Evolutionary conservation across 2,329 filamentous ascomycete genomes (phyloP), one percentile per base, ranked within the genome.

Genomic region (Neospermospora avenae): DNA sequence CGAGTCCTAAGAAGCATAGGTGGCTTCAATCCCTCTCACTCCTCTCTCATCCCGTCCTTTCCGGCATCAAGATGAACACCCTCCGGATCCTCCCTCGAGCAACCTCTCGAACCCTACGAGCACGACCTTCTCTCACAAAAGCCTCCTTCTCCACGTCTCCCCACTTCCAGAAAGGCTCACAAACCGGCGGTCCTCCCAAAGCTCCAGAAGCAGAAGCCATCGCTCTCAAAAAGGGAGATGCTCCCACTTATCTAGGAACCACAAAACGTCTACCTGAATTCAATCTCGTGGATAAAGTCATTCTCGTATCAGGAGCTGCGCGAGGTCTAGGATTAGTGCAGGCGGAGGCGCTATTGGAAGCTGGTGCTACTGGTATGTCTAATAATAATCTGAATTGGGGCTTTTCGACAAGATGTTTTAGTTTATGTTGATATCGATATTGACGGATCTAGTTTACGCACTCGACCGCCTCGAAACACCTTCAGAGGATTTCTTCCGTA

Each of bases 261-360:
- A 57, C 60, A 5, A 70, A 69, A 37, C 62, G 68, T 11, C 49
- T 72, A 22, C 65, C 69, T 5, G 89, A 92, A 70, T 92, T 92
- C 74, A 84, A 83, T 63, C 77, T 93, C 37, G 77, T 77, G n/a
- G 83, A 84, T 60, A 87, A 86, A 68, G 81, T 89, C 1, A 83
- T 91, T 49, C 73, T 89, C 31, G 85, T 92, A 3, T 89, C 88
- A 1, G 89, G 89, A 18, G 89, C 83, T 57, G 89, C 84, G 2
- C 81, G 85, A 61, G 90, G 90, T 0, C 79, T 93, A 10, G 89
- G 89, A n/a, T 75, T 93, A 20, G 84, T 86, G 5, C 83, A 92
- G 68, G 84, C 88, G 1, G 88, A 93, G 68, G 88, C 86, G 1
- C 75, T 93, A 14, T 77, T 90, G 13, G 88, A 93, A 73, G 89